Percentiles rank a stretch among this genome's conserved stretches.
Conservation (phyloP, 495 filamentous ascomycete genomes). For the Thozetella sp. region DNA sequence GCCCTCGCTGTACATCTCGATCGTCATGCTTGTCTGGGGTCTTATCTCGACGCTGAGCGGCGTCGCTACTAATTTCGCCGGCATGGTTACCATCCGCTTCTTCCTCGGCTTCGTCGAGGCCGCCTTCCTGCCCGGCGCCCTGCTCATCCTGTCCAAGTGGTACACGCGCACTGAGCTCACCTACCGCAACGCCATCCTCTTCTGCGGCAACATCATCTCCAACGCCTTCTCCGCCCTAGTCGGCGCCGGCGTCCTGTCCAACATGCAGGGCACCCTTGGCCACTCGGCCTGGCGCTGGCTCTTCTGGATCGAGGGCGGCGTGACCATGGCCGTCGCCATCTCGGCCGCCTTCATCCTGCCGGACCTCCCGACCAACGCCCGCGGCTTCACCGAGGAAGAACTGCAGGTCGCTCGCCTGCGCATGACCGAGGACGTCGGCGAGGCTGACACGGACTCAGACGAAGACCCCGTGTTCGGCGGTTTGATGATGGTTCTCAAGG, state of each 20-base stretch:
- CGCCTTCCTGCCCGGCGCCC: constrained; percentile 43
- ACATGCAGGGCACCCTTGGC: constrained; percentile 48
- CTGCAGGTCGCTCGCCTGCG: constrained; percentile 66
- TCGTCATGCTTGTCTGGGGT: constrained; percentile 69
- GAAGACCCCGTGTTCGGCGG: constrained; percentile 64
- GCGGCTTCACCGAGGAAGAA: constrained; percentile 70
- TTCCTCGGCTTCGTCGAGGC: constrained; percentile 65
- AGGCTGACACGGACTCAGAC: constrained; percentile 66
- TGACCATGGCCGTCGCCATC: constrained; percentile 43
- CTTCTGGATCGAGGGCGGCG: constrained; percentile 70
- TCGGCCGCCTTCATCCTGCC: constrained; percentile 65
- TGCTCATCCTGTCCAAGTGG: constrained; percentile 56
- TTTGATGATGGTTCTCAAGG: constrained; percentile 67
- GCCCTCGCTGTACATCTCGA: constrained; percentile 45
- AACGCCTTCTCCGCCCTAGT: constrained; percentile 65
- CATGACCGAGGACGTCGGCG: constrained; percentile 75
- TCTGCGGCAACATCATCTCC: constrained; percentile 60
- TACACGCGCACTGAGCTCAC: constrained; percentile 56
- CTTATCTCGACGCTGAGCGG: constrained; percentile 65
- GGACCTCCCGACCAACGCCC: constrained; percentile 71
- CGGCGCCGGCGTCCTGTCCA: constrained; percentile 54
- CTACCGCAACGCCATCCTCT: constrained; percentile 59
- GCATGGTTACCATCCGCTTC: constrained; percentile 65
- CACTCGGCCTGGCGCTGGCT: constrained; percentile 63
- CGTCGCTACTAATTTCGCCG: constrained; percentile 57